Conservation (phyloP, 257 asterid genomes). For the Solanum megistacrolobum region DNA sequence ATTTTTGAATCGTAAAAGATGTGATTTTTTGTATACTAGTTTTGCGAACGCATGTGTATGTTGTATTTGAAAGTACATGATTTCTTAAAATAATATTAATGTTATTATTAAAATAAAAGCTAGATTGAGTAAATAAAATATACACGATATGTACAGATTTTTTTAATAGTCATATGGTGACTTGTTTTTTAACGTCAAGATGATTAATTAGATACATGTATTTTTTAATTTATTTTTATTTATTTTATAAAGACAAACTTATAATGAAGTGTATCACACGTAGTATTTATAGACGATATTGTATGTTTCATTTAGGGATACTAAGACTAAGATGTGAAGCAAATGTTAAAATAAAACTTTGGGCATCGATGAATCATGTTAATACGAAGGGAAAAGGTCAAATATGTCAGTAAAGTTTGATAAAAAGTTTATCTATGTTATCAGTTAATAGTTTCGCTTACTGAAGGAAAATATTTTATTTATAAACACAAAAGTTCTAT, state of each 20-base stretch:
- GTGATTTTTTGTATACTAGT: background rate
- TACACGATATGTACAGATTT: background rate
- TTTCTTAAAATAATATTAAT: no score
- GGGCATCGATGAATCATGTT: background rate
- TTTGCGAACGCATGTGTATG: background rate
- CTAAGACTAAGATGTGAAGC: background rate
- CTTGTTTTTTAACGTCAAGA: background rate
- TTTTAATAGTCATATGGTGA: no score
- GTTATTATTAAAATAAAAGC: no score
- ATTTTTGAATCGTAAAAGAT: background rate
- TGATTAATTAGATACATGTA: no score
- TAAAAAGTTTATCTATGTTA: no score
- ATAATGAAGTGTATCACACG: no score
- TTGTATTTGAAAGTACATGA: background rate
- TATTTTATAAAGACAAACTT: background rate
- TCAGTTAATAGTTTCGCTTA: no score
- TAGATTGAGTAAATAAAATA: background rate
- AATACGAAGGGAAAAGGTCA: no score
- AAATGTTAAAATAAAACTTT: background rate
- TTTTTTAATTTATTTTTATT: no score
- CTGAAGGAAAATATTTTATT: no score
- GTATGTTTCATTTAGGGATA: background rate
- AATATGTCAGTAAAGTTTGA: no score
- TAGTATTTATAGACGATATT: background rate
- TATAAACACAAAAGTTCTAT: no score